Base-by-base conservation (phyloP, 345 rosid genomes). In the Syzygium jambos region DNA sequence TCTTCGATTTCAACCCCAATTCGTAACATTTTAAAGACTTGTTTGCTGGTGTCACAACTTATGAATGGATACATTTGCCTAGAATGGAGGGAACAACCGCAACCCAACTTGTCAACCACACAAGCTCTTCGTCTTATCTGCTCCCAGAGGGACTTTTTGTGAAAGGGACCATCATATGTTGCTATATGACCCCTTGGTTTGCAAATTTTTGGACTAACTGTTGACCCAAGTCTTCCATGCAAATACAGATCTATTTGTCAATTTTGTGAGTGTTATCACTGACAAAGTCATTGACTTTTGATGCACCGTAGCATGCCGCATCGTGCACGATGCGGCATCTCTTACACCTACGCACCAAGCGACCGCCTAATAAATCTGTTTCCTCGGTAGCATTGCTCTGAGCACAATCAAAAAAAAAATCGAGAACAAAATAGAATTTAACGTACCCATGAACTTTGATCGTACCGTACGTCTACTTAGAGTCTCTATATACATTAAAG, bases 111-210 rank as follows among this genome's bases (percentile, higher is more conserved):
- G 23, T 55, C 4, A 55, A 55, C 59, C 11, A 55, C 1, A 55
- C 1, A 25, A 57, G 0, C 63, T 5, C 3, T 57, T 25, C n/a
- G 10, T 25, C 63, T 57, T 57, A 23, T 57, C 29, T 57, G 3
- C 63, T 2, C 4, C 25, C 0, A 57, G 6, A 57, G 2, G 0
- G 7, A 23, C 0, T 6, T 0, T 57, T 23, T 4, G 27, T 55
- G 27, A 55, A 55, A 11, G 27, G 27, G 9, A 55, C 59, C 61
- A 56, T 56, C 61, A 9, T 27, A 22, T 56, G 61, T 0, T 56
- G 27, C 59, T 56, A 56, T 3, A 22, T 22, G 5, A 56, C 27
- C 2, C 59, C 22, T 22, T 9, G 59, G 59, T 56, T 22, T 21
- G 27, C 2, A 22, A 56, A 21, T 0, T 22, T 56, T 56, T 56